Percentiles rank a stretch among this genome's conserved stretches.
Conservation (phyloP, 768 basidiomycete species). For the Hirschioporus abietinus region DNA sequence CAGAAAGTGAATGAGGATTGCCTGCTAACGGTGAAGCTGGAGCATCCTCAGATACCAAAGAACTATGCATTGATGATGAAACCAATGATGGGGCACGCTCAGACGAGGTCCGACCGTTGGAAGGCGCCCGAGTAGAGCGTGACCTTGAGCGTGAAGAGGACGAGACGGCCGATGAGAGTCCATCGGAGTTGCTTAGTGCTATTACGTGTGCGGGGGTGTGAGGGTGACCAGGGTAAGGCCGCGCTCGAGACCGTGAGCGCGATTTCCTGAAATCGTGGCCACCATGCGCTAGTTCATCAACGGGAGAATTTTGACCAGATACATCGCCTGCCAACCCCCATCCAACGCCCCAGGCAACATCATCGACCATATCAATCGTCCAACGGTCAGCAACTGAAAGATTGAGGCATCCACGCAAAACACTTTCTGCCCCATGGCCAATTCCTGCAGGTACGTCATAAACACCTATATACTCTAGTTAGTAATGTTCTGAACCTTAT, state of each 20-base stretch:
- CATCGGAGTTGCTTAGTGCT: background rate
- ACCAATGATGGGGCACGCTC: background rate
- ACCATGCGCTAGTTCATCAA: background rate
- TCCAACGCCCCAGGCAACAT: constrained; percentile 76
- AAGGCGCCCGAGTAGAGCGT: background rate
- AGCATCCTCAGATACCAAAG: background rate
- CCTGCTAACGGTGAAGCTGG: background rate
- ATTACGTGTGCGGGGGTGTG: background rate
- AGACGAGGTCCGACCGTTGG: background rate
- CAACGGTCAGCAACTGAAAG: constrained; percentile 57
- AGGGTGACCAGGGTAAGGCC: constrained; percentile 1
- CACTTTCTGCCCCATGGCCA: constrained; percentile 56
- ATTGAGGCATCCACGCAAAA: constrained; percentile 79
- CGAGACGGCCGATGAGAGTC: constrained; percentile 1
- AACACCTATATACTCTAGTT: constrained; percentile 38
- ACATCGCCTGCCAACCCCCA: constrained; percentile 48
- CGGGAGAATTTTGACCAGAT: background rate
- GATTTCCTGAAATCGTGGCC: constrained; percentile 1
- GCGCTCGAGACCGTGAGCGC: background rate
- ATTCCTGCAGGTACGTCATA: constrained; percentile 54
- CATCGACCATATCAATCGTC: constrained; percentile 78
- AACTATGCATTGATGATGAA: background rate
- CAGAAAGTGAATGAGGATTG: background rate
- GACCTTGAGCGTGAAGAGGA: background rate
- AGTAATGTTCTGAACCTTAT: constrained; percentile 13